These are phyloP conservation scores for Fusarium bactridioides DNA, from an alignment of 2,329 filamentous ascomycete species.

Conservation along the genomic window DNA sequence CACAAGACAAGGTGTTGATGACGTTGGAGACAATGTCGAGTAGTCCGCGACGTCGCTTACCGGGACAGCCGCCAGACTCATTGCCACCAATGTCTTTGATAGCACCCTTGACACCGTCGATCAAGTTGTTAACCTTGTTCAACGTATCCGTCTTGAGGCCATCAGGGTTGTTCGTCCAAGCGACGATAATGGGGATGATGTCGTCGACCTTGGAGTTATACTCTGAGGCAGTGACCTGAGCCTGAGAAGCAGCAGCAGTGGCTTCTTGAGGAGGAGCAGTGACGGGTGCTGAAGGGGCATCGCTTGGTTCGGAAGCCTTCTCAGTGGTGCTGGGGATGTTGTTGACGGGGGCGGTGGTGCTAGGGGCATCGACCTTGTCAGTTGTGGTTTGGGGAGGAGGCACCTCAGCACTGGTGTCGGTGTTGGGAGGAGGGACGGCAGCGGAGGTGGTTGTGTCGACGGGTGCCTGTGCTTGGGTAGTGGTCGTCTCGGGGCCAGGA, in stretches of 20 bases:
- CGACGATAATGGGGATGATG: conserved; percentile 10
- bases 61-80: neutral
- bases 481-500: neutral
- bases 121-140: conserved; percentile 15
- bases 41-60: conserved; percentile 3
- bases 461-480: neutral
- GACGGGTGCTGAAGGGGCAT: neutral
- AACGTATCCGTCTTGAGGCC: conserved; percentile 7
- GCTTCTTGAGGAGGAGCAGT: neutral
- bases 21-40: neutral
- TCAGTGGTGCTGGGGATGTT: neutral
- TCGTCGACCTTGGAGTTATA: neutral
- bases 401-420: neutral
- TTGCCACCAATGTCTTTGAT: conserved; percentile 6
- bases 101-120: conserved; percentile 4
- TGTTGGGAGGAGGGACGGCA: neutral
- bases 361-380: neutral
- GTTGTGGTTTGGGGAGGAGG: neutral
- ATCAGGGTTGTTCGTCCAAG: conserved; percentile 3
- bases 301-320: neutral
- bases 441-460: neutral
- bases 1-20: conserved; percentile 4
- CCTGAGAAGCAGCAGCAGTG: neutral
- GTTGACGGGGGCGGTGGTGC: neutral
- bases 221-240: conserved; percentile 6